Evolutionary conservation across 2,329 filamentous ascomycete genomes (phyloP).

Genomic region (Raffaelea ambrosiae): DNA sequence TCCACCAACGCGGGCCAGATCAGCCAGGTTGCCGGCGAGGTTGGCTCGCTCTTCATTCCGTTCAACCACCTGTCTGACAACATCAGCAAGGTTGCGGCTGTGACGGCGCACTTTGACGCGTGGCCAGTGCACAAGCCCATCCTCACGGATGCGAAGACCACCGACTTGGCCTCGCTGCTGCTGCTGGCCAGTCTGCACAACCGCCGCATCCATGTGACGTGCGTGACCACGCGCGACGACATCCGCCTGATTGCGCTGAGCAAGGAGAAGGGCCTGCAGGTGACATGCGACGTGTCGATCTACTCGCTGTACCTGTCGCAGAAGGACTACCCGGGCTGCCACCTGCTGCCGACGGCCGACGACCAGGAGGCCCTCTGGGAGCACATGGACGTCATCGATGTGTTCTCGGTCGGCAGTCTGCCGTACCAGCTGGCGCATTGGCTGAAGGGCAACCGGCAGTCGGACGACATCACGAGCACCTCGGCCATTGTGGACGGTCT

Average conservation of each 20-base stretch:
- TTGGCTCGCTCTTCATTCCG: slow-evolving; percentile 73
- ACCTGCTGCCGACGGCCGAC: slow-evolving; percentile 54
- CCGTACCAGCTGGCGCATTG: slow-evolving; percentile 65
- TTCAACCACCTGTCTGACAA: slow-evolving; percentile 77
- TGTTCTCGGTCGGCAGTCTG: slow-evolving; percentile 71
- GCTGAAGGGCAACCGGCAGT: slow-evolving; percentile 23
- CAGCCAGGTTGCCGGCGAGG: slow-evolving; percentile 61
- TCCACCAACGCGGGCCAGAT: slow-evolving; percentile 68
- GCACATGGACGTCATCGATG: slow-evolving; percentile 62
- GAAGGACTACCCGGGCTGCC: slow-evolving; percentile 59
- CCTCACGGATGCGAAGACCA: slow-evolving; percentile 72
- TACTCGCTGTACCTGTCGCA: slow-evolving; percentile 70
- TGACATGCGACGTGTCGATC: slow-evolving; percentile 76
- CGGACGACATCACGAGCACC: background rate
- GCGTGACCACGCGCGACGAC: slow-evolving; percentile 73
- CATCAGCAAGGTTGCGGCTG: slow-evolving; percentile 74
- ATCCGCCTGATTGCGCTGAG: slow-evolving; percentile 68
- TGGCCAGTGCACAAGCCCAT: slow-evolving; percentile 75
- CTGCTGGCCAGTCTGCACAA: slow-evolving; percentile 70
- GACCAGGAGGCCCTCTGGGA: slow-evolving; percentile 71
- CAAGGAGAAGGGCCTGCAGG: slow-evolving; percentile 73
- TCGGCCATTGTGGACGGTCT: slow-evolving; percentile 19
- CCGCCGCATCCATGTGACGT: slow-evolving; percentile 71
- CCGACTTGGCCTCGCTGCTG: slow-evolving; percentile 71
- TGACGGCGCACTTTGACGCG: slow-evolving; percentile 68